Percentiles rank a stretch among this genome's conserved stretches.
Evolutionary conservation across 73 alveolate species (phyloP).

Genomic region (Stentor coeruleus): DNA sequence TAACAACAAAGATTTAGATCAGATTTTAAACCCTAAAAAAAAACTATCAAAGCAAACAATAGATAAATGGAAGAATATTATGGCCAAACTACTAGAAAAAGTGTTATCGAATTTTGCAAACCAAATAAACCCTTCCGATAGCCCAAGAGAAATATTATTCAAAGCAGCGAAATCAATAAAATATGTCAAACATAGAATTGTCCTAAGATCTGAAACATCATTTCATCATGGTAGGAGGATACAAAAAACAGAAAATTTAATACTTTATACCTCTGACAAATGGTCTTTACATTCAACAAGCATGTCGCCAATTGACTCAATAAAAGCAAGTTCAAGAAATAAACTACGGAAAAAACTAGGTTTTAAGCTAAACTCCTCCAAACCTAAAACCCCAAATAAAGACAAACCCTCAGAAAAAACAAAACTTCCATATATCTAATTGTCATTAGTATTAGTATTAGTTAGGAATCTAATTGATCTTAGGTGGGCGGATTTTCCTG

Average conservation of each 20-base stretch:
- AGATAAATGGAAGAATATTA: neutral
- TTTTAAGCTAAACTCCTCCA: too few species aligned
- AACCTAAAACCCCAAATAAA: too few species aligned
- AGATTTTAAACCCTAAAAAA: too few species aligned
- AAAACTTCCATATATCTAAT: too few species aligned
- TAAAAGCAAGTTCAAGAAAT: too few species aligned
- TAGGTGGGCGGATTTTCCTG: conserved; percentile 15
- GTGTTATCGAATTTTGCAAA: too few species aligned
- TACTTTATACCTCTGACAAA: neutral
- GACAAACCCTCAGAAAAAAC: too few species aligned
- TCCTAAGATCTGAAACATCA: too few species aligned
- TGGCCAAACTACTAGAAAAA: neutral
- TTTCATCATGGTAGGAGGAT: neutral
- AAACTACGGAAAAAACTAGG: too few species aligned
- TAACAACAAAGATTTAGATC: too few species aligned
- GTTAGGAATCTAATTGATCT: too few species aligned
- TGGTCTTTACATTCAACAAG: neutral
- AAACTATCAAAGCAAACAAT: neutral
- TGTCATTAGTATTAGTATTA: too few species aligned
- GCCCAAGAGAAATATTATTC: neutral
- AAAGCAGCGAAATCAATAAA: neutral
- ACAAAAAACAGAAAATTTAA: neutral
- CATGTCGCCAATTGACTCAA: neutral
- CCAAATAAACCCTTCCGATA: neutral
- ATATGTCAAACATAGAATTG: neutral